A percentile compares a stretch with the other conserved stretches of the same genome.
Conservation (phyloP, 306 rosid genomes). For the Prunus mume region DNA sequence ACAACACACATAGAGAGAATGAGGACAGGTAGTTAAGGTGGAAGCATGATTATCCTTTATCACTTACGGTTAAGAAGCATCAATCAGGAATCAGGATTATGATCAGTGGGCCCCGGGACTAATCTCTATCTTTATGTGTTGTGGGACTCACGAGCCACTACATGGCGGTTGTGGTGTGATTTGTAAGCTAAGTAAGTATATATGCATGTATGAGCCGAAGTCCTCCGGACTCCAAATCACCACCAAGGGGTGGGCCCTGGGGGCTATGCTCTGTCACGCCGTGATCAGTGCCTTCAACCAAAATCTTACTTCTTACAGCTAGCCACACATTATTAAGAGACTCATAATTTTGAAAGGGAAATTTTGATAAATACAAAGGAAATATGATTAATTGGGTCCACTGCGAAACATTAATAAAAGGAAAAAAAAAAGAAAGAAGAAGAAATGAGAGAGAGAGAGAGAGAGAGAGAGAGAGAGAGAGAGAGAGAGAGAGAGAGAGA, state of each 20-base stretch:
- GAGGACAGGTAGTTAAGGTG: not conserved
- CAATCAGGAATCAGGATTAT: slow-evolving; percentile 5
- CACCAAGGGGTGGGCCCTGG: not conserved
- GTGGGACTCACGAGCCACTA: not conserved
- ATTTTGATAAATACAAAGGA: not conserved
- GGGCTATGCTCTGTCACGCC: slow-evolving; percentile 20
- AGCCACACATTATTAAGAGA: not conserved
- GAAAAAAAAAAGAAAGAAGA: not conserved
- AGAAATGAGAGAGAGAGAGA: not conserved
- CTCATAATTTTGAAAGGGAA: not conserved
- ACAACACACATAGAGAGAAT: too few relatives aligned
- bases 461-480: too few relatives aligned
- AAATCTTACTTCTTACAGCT: not conserved
- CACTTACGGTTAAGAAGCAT: not conserved
- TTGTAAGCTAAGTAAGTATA: slow-evolving; percentile 48
- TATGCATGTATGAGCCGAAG: not conserved
- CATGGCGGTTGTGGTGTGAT: slow-evolving; percentile 20
- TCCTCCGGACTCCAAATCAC: not conserved
- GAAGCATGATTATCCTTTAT: not conserved
- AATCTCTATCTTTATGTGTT: not conserved
- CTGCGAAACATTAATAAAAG: slow-evolving; percentile 18
- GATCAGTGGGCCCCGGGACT: slow-evolving; percentile 7
- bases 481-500: not conserved
- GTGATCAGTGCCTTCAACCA: slow-evolving; percentile 19
- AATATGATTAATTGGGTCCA: slow-evolving; percentile 12